These are phyloP conservation scores for Cinnamomum chago DNA, from an alignment of 164 flowering plant species.

Conservation along the genomic window DNA sequence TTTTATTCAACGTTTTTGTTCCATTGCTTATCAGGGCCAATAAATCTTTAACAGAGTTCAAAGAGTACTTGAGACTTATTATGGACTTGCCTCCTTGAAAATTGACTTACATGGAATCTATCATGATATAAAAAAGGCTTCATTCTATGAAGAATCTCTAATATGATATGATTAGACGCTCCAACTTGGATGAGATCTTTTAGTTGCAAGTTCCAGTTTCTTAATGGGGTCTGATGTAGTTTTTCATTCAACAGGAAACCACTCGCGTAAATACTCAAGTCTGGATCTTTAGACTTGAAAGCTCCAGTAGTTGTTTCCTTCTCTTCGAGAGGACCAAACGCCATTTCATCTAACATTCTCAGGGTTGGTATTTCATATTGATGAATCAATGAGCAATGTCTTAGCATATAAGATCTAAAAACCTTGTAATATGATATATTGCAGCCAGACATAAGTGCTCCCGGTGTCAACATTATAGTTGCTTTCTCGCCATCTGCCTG, in stretches of 20 bases:
- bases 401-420: no score
- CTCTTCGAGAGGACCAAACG: slow-evolving; percentile 73
- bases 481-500: not conserved
- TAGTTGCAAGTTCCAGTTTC: no score
- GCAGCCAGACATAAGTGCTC: slow-evolving; percentile 13
- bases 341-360: slow-evolving; percentile 38
- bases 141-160: no score
- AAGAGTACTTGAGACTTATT: no score
- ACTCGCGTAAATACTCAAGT: slow-evolving; percentile 38
- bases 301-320: slow-evolving; percentile 62
- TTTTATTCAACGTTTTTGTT: no score
- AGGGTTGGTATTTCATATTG: slow-evolving; percentile 35
- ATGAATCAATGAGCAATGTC: no score
- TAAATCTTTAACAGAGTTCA: no score
- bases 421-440: not conserved
- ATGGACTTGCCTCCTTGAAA: no score
- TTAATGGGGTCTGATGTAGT: not conserved
- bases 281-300: slow-evolving; percentile 12
- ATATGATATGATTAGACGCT: no score
- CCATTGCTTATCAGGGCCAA: no score
- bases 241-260: slow-evolving; percentile 9
- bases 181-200: not conserved
- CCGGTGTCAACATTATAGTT: slow-evolving; percentile 5
- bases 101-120: no score
- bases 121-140: no score